Evolutionary conservation across 345 rosid genomes (phyloP), one percentile per base, ranked within the genome.

Genomic region (Arabidopsis suecica): DNA sequence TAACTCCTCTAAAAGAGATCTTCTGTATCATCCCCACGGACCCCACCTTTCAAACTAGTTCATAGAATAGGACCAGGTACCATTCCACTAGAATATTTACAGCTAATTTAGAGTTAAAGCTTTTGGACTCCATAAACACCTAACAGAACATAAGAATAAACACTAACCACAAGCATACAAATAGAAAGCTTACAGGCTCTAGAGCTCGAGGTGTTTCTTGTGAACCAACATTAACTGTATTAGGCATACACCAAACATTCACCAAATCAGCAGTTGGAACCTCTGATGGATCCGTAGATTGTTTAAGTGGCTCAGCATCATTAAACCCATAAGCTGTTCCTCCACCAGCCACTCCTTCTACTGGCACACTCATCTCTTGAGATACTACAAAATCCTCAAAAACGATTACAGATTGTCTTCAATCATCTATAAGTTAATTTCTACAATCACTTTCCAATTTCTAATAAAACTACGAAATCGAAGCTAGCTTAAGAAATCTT

Each of bases 301-400:
- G 89, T 79, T 78, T 88, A 38, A 81, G 81, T 5, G 75, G 63
- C 50, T 64, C 80, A 33, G 87, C 89, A 64, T 91, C 97, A 66
- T 73, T 85, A 92, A 97, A 94, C 62, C 98, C 98, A 75, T 94
- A 94, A 23, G 98, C 86, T 41, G 98, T 94, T 22, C 98, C 97
- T 79, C 98, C 98, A 44, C 98, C 98, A 50, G 98, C 93, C 45
- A 94, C 92, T n/a, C 98, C 98, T 86, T 94, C 97, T 34, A 94
- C 89, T 14, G 97, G 98, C 1, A 79, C 71, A 73, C 2, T 61
- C 64, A 73, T 67, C 11, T 72, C 81, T 59, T 60, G 70, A 42
- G 65, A 44, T 55, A 51, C 77, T 78, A 53, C 74, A 66, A 0
- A 71, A 62, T 30, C 33, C 36, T 34, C 3, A 7, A 2, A 1